A percentile compares a stretch with the other conserved stretches of the same genome.
phyloP scores from a whole-genome alignment of 208 protist species.

The Crithidia thermophila region DNA sequence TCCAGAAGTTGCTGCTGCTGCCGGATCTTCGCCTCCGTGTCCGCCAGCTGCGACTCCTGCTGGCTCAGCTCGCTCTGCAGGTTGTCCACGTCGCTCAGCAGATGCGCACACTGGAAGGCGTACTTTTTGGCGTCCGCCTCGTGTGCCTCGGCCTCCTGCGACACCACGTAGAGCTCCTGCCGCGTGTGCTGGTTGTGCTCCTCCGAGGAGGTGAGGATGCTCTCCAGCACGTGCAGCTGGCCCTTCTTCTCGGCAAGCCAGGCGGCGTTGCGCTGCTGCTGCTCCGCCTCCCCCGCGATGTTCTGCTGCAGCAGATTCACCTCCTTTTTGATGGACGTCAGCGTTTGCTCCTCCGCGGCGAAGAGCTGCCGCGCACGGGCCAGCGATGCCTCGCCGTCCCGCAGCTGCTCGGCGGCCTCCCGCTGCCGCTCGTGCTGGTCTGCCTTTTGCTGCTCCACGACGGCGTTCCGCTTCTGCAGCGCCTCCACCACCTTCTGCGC shows the following conservation, averaged over 20 bases:
- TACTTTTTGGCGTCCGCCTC: constrained; percentile 69
- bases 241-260: constrained; percentile 85
- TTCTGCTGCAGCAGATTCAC: constrained; percentile 84
- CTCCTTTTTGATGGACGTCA: constrained; percentile 47
- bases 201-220: constrained; percentile 84
- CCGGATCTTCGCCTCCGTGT: constrained; percentile 61
- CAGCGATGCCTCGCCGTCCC: constrained; percentile 60
- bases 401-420: constrained; percentile 50
- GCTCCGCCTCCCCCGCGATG: constrained; percentile 52
- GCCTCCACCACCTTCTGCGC: constrained; percentile 73
- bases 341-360: constrained; percentile 50
- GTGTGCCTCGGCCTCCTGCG: constrained; percentile 90
- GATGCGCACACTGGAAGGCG: constrained; percentile 67
- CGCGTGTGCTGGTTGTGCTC: constrained; percentile 86
- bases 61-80: constrained; percentile 81
- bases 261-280: constrained; percentile 66
- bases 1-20: constrained; percentile 91
- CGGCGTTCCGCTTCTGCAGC: constrained; percentile 61
- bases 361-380: constrained; percentile 25
- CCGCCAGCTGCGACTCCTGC: constrained; percentile 77
- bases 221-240: constrained; percentile 88
- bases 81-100: constrained; percentile 90
- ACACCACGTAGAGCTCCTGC: constrained; percentile 84
- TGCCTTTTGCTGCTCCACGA: constrained; percentile 58
- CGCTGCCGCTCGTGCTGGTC: constrained; percentile 57